phyloP scores from a whole-genome alignment of 78 protist species.

The Pelomyxa schiedti region DNA sequence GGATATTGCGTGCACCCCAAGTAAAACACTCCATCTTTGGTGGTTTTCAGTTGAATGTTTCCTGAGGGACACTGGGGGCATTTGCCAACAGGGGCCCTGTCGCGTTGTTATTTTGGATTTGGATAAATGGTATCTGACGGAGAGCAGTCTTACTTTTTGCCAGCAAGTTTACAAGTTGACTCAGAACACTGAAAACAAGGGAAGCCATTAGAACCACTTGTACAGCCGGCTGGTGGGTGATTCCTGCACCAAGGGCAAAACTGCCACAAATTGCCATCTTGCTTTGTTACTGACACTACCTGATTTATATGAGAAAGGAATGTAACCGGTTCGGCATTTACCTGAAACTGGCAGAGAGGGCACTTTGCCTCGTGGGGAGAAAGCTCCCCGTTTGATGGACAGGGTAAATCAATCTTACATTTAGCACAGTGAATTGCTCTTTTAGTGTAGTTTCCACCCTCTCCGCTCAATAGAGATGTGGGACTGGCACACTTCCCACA shows the following conservation, averaged over 20 bases:
- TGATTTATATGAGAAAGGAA: not conserved
- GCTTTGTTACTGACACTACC: not conserved
- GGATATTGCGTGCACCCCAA: too few relatives aligned
- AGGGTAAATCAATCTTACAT: not conserved
- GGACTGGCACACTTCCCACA: not conserved
- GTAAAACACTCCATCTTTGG: too few relatives aligned
- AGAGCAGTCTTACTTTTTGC: too few relatives aligned
- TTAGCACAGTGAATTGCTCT: not conserved
- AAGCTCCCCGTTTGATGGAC: not conserved
- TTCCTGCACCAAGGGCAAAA: conserved; percentile 46
- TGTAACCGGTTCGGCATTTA: too few relatives aligned
- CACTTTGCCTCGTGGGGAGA: not conserved
- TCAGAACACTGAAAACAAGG: not conserved
- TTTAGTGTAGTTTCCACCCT: not conserved
- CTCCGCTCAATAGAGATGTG: not conserved
- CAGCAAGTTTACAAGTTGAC: too few relatives aligned
- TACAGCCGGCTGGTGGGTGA: conserved; percentile 25
- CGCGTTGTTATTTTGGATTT: too few relatives aligned
- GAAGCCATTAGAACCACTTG: not conserved
- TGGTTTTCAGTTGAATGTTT: too few relatives aligned
- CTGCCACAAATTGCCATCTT: not conserved
- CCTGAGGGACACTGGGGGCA: too few relatives aligned
- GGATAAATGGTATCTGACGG: too few relatives aligned
- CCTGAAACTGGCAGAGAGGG: not conserved
- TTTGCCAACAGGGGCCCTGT: too few relatives aligned